Conservation (phyloP, 163 green algal genomes). For the Chloromonas sp. region DNA sequence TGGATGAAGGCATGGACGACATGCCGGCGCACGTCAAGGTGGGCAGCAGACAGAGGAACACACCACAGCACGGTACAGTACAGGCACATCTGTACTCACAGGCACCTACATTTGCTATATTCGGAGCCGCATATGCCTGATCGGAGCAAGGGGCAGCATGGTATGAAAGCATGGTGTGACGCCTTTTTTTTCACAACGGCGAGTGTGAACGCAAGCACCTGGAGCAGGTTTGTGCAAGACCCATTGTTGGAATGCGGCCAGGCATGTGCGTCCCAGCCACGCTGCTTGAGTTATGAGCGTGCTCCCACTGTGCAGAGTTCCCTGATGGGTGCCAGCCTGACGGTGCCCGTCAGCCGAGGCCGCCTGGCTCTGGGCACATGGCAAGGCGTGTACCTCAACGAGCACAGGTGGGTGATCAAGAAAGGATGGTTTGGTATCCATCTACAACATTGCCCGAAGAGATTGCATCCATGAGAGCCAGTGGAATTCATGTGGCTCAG, state of each 20-base stretch:
- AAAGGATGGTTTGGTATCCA: neutral
- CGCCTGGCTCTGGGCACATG: slow-evolving; percentile 76
- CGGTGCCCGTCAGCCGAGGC: slow-evolving; percentile 56
- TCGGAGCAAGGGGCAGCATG: neutral
- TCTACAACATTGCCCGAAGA: neutral
- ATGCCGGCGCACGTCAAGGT: slow-evolving; percentile 91
- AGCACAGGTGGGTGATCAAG: slow-evolving; percentile 33
- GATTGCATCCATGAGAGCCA: neutral
- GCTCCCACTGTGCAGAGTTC: slow-evolving; percentile 44
- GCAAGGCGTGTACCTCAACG: slow-evolving; percentile 72
- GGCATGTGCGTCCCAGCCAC: neutral
- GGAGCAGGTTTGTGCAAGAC: neutral
- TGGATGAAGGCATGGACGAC: slow-evolving; percentile 85
- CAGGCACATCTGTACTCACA: neutral
- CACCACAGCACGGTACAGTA: neutral
- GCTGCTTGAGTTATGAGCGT: neutral
- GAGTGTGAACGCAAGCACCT: neutral
- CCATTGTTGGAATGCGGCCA: neutral
- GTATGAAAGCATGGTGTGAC: neutral
- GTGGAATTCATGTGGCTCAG: too few relatives aligned
- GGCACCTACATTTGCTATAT: neutral
- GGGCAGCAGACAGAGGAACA: neutral
- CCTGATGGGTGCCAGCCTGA: slow-evolving; percentile 63
- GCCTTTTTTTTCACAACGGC: neutral
- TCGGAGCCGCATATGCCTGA: neutral